Evolutionary conservation across 352 stramenopile species (phyloP), one percentile per base, ranked within the genome.

Genomic region (Globisporangium barbulae): DNA sequence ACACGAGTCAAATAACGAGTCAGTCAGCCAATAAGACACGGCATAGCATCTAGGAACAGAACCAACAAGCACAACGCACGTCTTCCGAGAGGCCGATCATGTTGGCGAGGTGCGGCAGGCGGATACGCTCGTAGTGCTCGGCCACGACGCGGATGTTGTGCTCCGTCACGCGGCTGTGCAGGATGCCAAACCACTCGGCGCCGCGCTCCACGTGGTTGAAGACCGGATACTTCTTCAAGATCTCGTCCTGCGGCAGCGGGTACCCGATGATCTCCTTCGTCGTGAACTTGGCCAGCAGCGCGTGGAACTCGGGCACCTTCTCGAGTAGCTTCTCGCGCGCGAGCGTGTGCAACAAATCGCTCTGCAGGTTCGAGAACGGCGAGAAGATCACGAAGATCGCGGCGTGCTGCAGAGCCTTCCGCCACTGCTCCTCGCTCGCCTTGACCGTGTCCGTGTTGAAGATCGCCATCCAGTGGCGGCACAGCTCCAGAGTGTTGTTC

Each of bases 241-340:
- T 52, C 9, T 70, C 72, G 66, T 98, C 90, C 64, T 98, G 79
- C 17, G 88, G 77, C 64, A 99, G 76, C 13, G 97, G 97, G 74
- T 97, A 98, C 17, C 73, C 82, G 59, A 99, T 98, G 66, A 99
- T 98, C 85, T 99, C 97, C 62, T 97, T 91, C 52, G 92, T 99
- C 53, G 97, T 94, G 64, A 99, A 98, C 44, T 97, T 84, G 66
- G 91, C 79, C 25, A 94, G 54, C 44, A 94, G 60, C 2, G 78
- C 72, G 35, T 81, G 71, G 57, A 86, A 91, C 31, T 85, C 74
- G 0, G 81, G 79, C 9, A 83, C 63, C 56, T 93, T 88, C 59
- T 91, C 78, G 5, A 81, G 58, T 22, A 87, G 64, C 58, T 90
- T 90, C 42, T 93, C 81, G 25, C 53, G 57, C 4, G 82, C 79